phyloP scores from a whole-genome alignment of 805 yeast species.

The Candida michaelii region DNA sequence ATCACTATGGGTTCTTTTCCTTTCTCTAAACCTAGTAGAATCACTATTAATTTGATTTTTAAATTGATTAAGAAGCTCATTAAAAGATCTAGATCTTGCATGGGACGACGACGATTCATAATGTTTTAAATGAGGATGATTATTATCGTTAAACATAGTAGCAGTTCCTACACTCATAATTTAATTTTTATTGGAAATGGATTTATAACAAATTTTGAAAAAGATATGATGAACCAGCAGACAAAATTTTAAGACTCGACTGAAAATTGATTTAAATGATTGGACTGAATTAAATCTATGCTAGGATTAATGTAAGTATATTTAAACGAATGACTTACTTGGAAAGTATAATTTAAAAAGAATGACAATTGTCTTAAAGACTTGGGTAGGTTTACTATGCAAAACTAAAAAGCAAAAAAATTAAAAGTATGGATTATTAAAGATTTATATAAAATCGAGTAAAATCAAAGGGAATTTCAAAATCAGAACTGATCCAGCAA shows the following conservation, averaged over 20 bases:
- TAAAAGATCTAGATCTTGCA: slow-evolving; percentile 34
- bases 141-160: slow-evolving; percentile 30
- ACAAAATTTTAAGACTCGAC: neutral
- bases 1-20: slow-evolving; percentile 32
- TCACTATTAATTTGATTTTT: slow-evolving; percentile 20
- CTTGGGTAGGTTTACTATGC: neutral
- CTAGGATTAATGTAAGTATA: neutral
- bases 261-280: neutral
- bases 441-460: slow-evolving; percentile 2
- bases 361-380: neutral
- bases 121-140: slow-evolving; percentile 25
- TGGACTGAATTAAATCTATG: neutral
- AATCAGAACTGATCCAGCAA: slow-evolving; percentile 10
- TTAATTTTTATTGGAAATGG: neutral
- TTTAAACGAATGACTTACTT: slow-evolving; percentile 5
- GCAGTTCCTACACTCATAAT: slow-evolving; percentile 34
- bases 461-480: slow-evolving; percentile 2
- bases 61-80: slow-evolving; percentile 30
- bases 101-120: slow-evolving; percentile 23
- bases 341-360: neutral
- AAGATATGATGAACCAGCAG: slow-evolving; percentile 8
- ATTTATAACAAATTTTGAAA: neutral
- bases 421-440: neutral
- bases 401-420: neutral
- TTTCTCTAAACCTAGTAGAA: slow-evolving; percentile 13